A percentile compares a stretch with the other conserved stretches of the same genome.
These are phyloP conservation scores for Podaxis sp. DNA, from an alignment of 768 basidiomycete genomes.

Conservation along the genomic window DNA sequence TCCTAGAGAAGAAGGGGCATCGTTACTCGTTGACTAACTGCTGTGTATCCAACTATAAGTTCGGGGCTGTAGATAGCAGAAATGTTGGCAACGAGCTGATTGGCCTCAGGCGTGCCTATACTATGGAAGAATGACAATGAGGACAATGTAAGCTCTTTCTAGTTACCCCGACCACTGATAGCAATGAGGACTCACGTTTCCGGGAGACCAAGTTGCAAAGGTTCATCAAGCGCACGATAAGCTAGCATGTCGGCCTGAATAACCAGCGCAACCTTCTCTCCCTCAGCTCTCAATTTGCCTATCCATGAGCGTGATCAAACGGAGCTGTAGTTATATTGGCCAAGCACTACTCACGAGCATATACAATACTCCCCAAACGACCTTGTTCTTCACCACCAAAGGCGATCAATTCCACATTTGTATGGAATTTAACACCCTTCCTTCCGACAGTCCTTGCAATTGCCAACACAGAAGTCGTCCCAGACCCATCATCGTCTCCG, in stretches of 20 bases:
- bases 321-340: neutral
- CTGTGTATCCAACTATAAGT: slow-evolving; percentile 64
- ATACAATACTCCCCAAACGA: slow-evolving; percentile 72
- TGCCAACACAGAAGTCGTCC: slow-evolving; percentile 69
- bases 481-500: slow-evolving; percentile 54
- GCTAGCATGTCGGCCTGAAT: slow-evolving; percentile 93
- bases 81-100: slow-evolving; percentile 72
- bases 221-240: slow-evolving; percentile 78
- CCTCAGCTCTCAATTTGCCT: slow-evolving; percentile 58
- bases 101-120: slow-evolving; percentile 76
- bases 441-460: slow-evolving; percentile 76
- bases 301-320: slow-evolving; percentile 2
- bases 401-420: slow-evolving; percentile 76
- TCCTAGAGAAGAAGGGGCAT: neutral
- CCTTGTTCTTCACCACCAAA: slow-evolving; percentile 96
- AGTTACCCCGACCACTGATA: neutral
- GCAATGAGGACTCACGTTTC: slow-evolving; percentile 45
- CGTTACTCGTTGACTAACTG: slow-evolving; percentile 37
- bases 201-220: slow-evolving; percentile 81
- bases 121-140: slow-evolving; percentile 34
- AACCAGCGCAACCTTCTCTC: slow-evolving; percentile 77
- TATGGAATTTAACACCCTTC: slow-evolving; percentile 66
- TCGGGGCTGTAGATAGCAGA: slow-evolving; percentile 83
- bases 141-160: neutral
- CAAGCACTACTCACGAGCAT: slow-evolving; percentile 59